These are phyloP conservation scores for Trichoderma sp. DNA, from an alignment of 2,329 filamentous ascomycete species.

Conservation along the genomic window DNA sequence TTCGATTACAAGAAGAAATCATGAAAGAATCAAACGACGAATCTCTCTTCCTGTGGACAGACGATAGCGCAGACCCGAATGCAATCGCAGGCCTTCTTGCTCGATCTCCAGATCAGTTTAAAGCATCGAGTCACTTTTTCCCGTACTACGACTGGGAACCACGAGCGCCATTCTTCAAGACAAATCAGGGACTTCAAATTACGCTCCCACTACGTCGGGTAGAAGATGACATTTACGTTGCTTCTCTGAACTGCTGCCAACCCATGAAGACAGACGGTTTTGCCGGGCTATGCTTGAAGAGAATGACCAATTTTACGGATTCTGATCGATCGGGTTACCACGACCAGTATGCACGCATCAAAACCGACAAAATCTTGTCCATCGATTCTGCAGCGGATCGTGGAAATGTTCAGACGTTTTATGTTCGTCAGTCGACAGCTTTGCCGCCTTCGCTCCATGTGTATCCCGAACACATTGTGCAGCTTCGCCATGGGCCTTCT, in stretches of 20 bases:
- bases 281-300: background rate
- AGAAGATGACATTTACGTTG: background rate
- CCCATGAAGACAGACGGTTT: background rate
- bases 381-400: background rate
- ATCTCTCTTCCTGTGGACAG: conserved; percentile 35
- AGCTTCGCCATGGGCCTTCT: background rate
- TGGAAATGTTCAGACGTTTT: background rate
- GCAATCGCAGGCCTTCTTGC: background rate
- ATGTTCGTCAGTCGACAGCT: background rate
- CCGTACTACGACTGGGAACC: background rate
- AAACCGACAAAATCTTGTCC: background rate
- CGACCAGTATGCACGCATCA: background rate
- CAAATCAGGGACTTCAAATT: background rate
- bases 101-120: background rate
- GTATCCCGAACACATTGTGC: background rate
- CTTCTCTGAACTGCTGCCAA: background rate
- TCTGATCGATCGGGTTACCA: background rate
- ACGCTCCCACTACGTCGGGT: conserved; percentile 2
- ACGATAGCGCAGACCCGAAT: background rate
- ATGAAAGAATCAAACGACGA: conserved; percentile 32
- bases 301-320: background rate
- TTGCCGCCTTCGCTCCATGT: background rate
- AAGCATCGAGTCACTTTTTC: background rate
- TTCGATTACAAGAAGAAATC: conserved; percentile 36
- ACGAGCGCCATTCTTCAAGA: background rate